These are phyloP conservation scores for Neonectria neomacrospora DNA, from an alignment of 2,329 filamentous ascomycete species.

Conservation along the genomic window DNA sequence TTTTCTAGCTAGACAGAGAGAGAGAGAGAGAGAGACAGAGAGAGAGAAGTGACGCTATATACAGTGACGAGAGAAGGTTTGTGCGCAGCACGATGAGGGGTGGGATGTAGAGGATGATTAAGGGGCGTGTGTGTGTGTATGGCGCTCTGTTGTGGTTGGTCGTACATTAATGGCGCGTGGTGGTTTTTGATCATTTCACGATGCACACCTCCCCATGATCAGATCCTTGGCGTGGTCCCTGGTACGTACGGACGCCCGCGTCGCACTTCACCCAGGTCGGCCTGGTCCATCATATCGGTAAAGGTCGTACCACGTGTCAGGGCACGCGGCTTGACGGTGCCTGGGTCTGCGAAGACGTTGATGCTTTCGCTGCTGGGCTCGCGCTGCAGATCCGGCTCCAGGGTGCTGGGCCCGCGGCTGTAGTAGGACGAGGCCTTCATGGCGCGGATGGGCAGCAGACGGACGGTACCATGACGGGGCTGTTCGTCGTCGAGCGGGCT, in stretches of 20 bases:
- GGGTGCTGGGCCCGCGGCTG: slow-evolving; percentile 43
- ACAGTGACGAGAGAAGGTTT: neutral
- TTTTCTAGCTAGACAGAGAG: slow-evolving; percentile 21
- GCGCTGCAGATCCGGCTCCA: slow-evolving; percentile 49
- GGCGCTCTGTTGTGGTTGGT: neutral
- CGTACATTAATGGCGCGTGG: neutral
- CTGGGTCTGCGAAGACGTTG: slow-evolving; percentile 63
- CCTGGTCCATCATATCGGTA: slow-evolving; percentile 64
- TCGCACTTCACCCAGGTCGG: slow-evolving; percentile 55
- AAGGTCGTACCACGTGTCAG: slow-evolving; percentile 59
- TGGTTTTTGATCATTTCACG: neutral
- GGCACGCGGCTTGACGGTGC: slow-evolving; percentile 47
- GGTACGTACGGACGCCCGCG: slow-evolving; percentile 57
- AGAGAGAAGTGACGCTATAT: slow-evolving; percentile 1
- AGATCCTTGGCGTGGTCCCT: slow-evolving; percentile 49
- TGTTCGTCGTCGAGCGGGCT: slow-evolving; percentile 41
- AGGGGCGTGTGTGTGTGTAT: neutral
- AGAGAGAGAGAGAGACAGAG: slow-evolving; percentile 10
- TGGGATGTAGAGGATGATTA: slow-evolving; percentile 12
- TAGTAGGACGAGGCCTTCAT: slow-evolving; percentile 49
- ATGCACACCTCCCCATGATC: neutral
- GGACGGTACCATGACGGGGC: slow-evolving; percentile 45
- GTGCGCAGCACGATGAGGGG: slow-evolving; percentile 17
- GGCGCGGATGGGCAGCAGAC: slow-evolving; percentile 52
- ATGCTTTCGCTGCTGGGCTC: slow-evolving; percentile 62